Base-by-base conservation (phyloP, 305 asterid species). In the Fraxinus albicans region DNA sequence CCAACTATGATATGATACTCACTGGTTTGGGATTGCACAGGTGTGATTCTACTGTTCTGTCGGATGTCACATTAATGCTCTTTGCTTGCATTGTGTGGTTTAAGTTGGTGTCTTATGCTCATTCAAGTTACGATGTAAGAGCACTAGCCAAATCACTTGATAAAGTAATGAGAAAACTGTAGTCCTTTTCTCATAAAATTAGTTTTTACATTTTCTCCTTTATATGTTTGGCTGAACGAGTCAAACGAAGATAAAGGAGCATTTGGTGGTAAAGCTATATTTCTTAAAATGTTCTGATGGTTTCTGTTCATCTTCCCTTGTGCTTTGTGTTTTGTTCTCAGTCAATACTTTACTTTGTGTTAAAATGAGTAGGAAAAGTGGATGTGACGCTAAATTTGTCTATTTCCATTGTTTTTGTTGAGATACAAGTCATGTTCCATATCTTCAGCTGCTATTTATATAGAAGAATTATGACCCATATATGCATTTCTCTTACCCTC, bases 21-120 rank as follows among this genome's bases (percentile, higher is more conserved):
- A 73, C 82, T 55, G 83, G 75, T 86, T 83, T 55, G 65, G 73
- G 83, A 84, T 84, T 90, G 83, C 82, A 70, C 97, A 96, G 98
- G 93, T 91, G 92, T 82, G 99, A 95, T 88, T 92, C 98, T 86
- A 97, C 97, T 42, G 98, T 95, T 79, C 92, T 90, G 40, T 92
- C 97, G 4, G 98, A 98, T 53, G 97, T 88, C 80, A 86, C 90
- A 5, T 86, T 96, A 84, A 96, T 93, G 98, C 92, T 92, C 33
- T 87, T 89, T 86, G 85, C 96, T 83, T 91, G 96, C 92, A 90
- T 89, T 79, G 95, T 91, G 86, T 96, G 98, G 98, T 85, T 96
- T 90, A 96, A 96, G 91, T 88, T 95, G 93, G 91, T 96, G 53
- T 96, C 98, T 7, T 96, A 94, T 83, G 98, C 98, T 4, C 99